phyloP scores from a whole-genome alignment of 108 stramenopile species.

The Epithemia pelagica region DNA sequence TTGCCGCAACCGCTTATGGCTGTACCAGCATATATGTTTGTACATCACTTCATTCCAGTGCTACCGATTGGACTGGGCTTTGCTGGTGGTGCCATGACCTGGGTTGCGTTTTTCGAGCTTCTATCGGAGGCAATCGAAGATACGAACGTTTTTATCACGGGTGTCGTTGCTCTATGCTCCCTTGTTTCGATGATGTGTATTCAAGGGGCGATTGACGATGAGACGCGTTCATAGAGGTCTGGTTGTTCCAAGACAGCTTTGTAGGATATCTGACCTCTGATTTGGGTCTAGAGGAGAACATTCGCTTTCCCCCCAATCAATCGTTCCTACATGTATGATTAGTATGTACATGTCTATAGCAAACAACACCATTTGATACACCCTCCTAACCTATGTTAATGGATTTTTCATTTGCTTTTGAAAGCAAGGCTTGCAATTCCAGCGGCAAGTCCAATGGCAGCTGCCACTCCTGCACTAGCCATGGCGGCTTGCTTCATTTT shows the following conservation, averaged over 20 bases:
- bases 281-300: too few species aligned
- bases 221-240: constrained; percentile 2
- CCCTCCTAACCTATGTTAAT: too few species aligned
- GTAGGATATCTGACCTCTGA: too few species aligned
- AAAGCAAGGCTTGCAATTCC: constrained; percentile 35
- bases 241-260: too few species aligned
- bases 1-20: constrained; percentile 99
- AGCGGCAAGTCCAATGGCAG: constrained; percentile 55
- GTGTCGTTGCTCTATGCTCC: constrained; percentile 49
- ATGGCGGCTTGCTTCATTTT: constrained; percentile 58
- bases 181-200: constrained; percentile 55
- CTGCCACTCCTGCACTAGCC: constrained; percentile 61
- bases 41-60: constrained; percentile 88
- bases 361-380: too few species aligned
- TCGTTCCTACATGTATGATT: too few species aligned
- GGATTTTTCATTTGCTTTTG: constrained; percentile 15
- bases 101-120: constrained; percentile 95
- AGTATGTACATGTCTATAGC: too few species aligned
- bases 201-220: constrained; percentile 55
- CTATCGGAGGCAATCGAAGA: constrained; percentile 90
- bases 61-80: constrained; percentile 96
- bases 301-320: too few species aligned
- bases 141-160: constrained; percentile 65
- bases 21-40: constrained; percentile 94
- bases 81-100: constrained; percentile 98